Conservation (phyloP, 768 basidiomycete species). For the Xerocomus potaroensis region DNA sequence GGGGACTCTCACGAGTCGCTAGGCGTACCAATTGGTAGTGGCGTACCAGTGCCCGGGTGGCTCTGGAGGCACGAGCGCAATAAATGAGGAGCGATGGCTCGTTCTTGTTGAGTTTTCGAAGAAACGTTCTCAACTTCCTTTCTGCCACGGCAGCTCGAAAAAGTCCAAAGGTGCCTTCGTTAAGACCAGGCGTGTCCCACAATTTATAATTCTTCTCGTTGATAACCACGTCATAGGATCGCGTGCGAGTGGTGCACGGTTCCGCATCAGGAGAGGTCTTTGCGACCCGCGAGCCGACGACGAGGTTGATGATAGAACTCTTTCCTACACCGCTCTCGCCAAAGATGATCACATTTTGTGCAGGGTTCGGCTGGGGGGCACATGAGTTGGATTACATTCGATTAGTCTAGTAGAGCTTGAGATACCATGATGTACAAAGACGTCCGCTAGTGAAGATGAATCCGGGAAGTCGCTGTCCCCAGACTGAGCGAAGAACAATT, state of each 20-base stretch:
- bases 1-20: conserved; percentile 25
- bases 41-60: conserved; percentile 34
- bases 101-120: conserved; percentile 30
- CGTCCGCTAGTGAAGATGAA: no score
- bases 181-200: conserved; percentile 35
- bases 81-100: conserved; percentile 40
- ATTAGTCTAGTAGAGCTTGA: neutral
- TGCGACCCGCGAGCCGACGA: conserved; percentile 26
- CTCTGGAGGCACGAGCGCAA: conserved; percentile 37
- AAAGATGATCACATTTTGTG: conserved; percentile 39
- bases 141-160: conserved; percentile 22
- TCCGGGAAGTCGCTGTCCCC: no score
- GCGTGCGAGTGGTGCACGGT: conserved; percentile 35
- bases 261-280: conserved; percentile 26
- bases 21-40: conserved; percentile 36
- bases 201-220: conserved; percentile 18
- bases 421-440: no score
- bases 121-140: conserved; percentile 27
- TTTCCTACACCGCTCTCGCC: conserved; percentile 40
- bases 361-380: neutral
- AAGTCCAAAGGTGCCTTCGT: conserved; percentile 28
- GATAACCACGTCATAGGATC: conserved; percentile 24
- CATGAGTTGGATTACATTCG: neutral
- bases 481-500: no score
- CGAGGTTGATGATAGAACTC: conserved; percentile 40